Conservation (phyloP, 2,329 filamentous ascomycete genomes). For the Apiospora kogelbergensis region DNA sequence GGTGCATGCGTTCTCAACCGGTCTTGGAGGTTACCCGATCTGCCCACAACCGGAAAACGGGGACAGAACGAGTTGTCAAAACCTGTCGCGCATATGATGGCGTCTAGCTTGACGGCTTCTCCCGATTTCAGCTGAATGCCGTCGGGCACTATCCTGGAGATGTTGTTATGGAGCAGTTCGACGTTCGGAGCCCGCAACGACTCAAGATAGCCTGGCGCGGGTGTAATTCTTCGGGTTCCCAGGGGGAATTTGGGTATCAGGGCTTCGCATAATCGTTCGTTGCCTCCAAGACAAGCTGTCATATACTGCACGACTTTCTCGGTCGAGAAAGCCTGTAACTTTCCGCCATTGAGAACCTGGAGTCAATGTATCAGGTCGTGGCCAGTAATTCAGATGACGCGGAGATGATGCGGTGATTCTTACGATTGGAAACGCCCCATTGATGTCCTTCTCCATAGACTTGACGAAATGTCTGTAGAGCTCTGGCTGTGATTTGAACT, state of each 20-base stretch:
- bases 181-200: conserved; percentile 47
- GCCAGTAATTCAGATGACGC: neutral
- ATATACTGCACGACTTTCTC: conserved; percentile 46
- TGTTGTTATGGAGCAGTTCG: conserved; percentile 44
- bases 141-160: conserved; percentile 45
- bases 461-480: conserved; percentile 48
- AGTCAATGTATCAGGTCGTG: conserved; percentile 12
- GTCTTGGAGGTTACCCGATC: conserved; percentile 51
- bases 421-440: conserved; percentile 43
- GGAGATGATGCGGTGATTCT: conserved; percentile 14
- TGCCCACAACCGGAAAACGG: conserved; percentile 49
- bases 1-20: conserved; percentile 43
- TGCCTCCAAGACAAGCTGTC: conserved; percentile 44
- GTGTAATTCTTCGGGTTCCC: conserved; percentile 50
- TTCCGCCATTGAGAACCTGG: conserved; percentile 40
- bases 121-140: conserved; percentile 49
- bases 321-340: conserved; percentile 41
- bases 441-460: conserved; percentile 45
- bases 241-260: conserved; percentile 51
- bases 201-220: conserved; percentile 49
- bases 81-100: conserved; percentile 58
- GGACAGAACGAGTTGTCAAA: conserved; percentile 55
- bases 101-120: conserved; percentile 51
- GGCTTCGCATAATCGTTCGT: conserved; percentile 49
- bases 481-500: conserved; percentile 44